Base-by-base conservation (phyloP, 345 rosid genomes). In the Kernera saxatilis region DNA sequence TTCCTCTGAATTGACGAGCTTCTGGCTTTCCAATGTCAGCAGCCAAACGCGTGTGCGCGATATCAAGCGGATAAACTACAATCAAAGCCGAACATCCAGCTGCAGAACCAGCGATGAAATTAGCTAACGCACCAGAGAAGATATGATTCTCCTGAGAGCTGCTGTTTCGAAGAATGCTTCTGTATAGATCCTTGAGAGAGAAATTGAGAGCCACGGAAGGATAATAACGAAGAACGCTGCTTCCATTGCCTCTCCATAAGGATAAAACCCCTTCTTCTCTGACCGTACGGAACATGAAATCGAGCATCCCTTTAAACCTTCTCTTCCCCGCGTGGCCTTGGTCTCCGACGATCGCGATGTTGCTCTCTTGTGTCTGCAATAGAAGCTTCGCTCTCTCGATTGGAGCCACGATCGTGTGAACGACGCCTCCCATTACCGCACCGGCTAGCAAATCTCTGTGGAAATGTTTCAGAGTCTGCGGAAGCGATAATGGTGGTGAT, bases 121-220 rank as follows among this genome's bases (percentile, higher is more conserved):
- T 94, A 71, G 97, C 95, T 6, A 90, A 76, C 46, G 87, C 75
- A 6, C 99, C 95, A 15, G 95, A 84, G 17, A 87, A 23, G 46
- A 83, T 23, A 66, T 77, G 81, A 72, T 82, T 74, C 65, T 84
- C 78, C 48, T 64, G 79, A 70, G 78, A 74, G 72, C 80, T 78
- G 32, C 82, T 79, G 50, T 83, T 85, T 55, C 95, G 73, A 52
- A 91, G 79, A 58, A 94, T 77, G 82, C 82, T 84, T 77, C 84
- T 79, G 37, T 91, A 91, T 9, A 94, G 84, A 78, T 94, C 96
- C 87, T 94, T 91, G 8, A 94, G 95, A 10, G 99, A 94, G 82
- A 94, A 94, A 80, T 94, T 94, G 64, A 91, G 93, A 37, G 99
- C 97, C 7, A 91, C 99, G 1, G 99, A 94, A 55, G 99, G 99